Evolutionary conservation across 2,329 filamentous ascomycete species (phyloP), one percentile per base, ranked within the genome.

Genomic region (Chlorencoelia australis): DNA sequence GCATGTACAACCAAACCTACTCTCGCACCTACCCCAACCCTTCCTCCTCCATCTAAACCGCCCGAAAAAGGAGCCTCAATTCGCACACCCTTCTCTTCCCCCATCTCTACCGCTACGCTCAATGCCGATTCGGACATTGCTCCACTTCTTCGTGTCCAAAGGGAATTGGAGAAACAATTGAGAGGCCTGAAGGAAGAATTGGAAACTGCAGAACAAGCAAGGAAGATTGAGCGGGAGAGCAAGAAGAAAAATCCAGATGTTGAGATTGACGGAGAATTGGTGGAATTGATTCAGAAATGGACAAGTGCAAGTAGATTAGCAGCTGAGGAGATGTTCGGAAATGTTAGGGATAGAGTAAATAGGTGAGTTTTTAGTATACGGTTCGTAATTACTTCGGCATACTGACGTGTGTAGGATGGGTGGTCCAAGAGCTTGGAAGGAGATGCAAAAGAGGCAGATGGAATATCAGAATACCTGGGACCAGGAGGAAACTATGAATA

Each of bases 261-360:
- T 1, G 73, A 81, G 37, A 49, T 53, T 36, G 71, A 77, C 52
- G 62, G 59, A 1, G 73, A 82, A 39, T 60, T 85, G 16, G 59
- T 68, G 27, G 58, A 53, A 0, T 50, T 83, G 45, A 68, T 73
- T 27, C 54, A 53, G 3, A 79, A 71, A 53, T 86, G 81, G 81
- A 71, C 65, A 30, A 56, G 52, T 0, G 71, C 74, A 13, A 73
- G 71, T 41, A 67, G 77, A 43, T 60, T 66, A 33, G 79, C 76
- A 5, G 80, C 80, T 1, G 80, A 85, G 46, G 76, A 82, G 49
- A 59, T 83, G 8, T 84, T 80, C 54, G 65, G 60, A 16, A 59
- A 64, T 14, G 73, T 79, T 15, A 67, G 68, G 43, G 74, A 78
- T 53, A 60, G 73, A 36, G 66, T 82, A 22, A 64, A 73, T 48